Conservation (phyloP, 164 flowering plant genomes). For the Vitis rotundifolia region DNA sequence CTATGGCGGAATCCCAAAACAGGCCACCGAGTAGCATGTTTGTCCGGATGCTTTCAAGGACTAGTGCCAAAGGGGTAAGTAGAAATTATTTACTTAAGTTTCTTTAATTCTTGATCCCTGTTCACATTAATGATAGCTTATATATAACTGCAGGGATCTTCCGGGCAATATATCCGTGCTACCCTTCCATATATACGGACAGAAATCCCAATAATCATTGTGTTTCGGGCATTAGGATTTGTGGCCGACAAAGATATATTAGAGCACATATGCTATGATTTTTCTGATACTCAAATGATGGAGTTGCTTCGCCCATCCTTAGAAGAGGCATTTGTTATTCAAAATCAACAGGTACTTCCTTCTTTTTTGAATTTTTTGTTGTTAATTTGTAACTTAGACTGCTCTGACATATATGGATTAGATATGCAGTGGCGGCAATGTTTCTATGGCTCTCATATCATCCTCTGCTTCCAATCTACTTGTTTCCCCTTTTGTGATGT, state of each 20-base stretch:
- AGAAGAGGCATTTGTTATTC: conserved; percentile 98
- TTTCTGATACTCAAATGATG: conserved; percentile 92
- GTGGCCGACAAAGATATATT: conserved; percentile 97
- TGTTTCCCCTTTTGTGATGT: neutral
- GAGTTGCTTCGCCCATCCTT: conserved; percentile 92
- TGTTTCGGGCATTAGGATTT: conserved; percentile 92
- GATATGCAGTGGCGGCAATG: too few species aligned
- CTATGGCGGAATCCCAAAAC: conserved; percentile 95
- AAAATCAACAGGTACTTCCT: conserved; percentile 77
- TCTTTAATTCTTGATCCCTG: neutral
- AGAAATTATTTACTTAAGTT: neutral
- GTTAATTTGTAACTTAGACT: neutral
- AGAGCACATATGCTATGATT: conserved; percentile 90
- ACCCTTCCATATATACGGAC: conserved; percentile 92
- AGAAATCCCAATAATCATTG: conserved; percentile 94
- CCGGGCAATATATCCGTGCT: conserved; percentile 93
- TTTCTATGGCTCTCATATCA: too few species aligned
- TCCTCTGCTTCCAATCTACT: too few species aligned
- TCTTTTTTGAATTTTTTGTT: neutral
- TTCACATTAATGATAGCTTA: neutral
- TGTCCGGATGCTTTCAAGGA: conserved; percentile 96
- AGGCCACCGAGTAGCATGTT: conserved; percentile 98
- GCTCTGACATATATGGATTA: too few species aligned
- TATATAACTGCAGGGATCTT: conserved; percentile 65
- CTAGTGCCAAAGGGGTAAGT: conserved; percentile 94